phyloP scores from a whole-genome alignment of 345 rosid species.

The Ceriops tagal region DNA sequence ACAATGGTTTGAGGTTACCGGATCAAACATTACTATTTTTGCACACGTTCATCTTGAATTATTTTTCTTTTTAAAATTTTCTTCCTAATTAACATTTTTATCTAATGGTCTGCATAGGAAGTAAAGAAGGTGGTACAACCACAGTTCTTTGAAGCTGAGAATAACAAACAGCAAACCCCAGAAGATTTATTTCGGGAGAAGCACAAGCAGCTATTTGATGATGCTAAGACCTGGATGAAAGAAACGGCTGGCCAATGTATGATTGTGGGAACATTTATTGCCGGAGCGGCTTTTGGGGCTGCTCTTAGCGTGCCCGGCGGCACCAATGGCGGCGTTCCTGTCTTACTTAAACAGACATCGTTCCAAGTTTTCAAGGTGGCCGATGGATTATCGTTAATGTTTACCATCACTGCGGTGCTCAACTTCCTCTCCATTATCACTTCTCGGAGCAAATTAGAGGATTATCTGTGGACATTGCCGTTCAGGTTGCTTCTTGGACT shows the following conservation, averaged over 20 bases:
- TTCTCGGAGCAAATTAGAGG: background rate
- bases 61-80: background rate
- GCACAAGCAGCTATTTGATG: background rate
- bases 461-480: constrained; percentile 7
- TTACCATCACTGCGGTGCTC: background rate
- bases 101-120: constrained; percentile 5
- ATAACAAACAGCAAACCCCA: background rate
- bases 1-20: constrained; percentile 18
- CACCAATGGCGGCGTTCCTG: background rate
- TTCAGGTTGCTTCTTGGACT: constrained; percentile 4
- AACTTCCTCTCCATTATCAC: constrained; percentile 15
- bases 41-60: background rate
- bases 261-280: constrained; percentile 20
- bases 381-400: constrained; percentile 8
- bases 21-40: background rate
- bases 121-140: constrained; percentile 13
- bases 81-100: background rate
- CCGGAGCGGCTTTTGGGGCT: constrained; percentile 1
- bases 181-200: background rate
- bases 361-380: constrained; percentile 16
- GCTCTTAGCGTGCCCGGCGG: constrained; percentile 9
- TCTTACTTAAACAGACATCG: background rate
- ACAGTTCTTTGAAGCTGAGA: background rate
- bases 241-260: constrained; percentile 5
- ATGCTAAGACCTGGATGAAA: constrained; percentile 15